Evolutionary conservation across 2,329 filamentous ascomycete species (phyloP), one percentile per base, ranked within the genome.

Genomic region (Fusarium sp.): DNA sequence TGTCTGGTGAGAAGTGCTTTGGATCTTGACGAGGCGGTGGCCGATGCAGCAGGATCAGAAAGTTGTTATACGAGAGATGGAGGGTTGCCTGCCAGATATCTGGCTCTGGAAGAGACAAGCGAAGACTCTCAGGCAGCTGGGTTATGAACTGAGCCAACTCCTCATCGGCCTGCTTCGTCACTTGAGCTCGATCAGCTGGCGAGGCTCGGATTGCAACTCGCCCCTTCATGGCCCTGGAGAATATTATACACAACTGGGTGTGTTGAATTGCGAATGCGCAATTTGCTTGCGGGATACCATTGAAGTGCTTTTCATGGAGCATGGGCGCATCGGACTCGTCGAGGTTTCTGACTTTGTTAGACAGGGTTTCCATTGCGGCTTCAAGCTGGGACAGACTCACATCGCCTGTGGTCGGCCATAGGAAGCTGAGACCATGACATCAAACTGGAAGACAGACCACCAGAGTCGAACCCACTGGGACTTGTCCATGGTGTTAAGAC

Each of bases 401-500:
- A 89, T 86, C 22, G 86, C 84, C 74, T 87, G 85, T 20, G 87
- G 88, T 58, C 88, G 83, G 40, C 88, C 88, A 76, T 88, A 86
- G 18, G 82, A 77, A 13, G 80, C 71, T 0, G 83, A 81, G 5
- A 83, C 72, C 56, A 83, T 60, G 5, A 83, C 80, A 62, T 85
- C 83, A 38, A 81, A 81, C 67, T 85, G 83, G 47, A 83, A 82
- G 5, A 85, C 72, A 20, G 81, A 78, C 84, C 84, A 85, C 82
- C 83, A 85, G 5, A 84, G 70, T 6, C 84, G 77, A 8, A 80
- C 67, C 81, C 82, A 85, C 20, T 81, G 78, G 3, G 81, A 72
- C 73, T 82, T 83, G 34, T 82, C 78, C 37, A 80, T 65, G 4
- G 75, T 42, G 3, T 79, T 75, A 47, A 84, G 75, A 6, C 58